These are phyloP conservation scores for peach (Prunus persica) DNA, from an alignment of 306 rosid genomes.

Conservation along the genomic window DNA sequence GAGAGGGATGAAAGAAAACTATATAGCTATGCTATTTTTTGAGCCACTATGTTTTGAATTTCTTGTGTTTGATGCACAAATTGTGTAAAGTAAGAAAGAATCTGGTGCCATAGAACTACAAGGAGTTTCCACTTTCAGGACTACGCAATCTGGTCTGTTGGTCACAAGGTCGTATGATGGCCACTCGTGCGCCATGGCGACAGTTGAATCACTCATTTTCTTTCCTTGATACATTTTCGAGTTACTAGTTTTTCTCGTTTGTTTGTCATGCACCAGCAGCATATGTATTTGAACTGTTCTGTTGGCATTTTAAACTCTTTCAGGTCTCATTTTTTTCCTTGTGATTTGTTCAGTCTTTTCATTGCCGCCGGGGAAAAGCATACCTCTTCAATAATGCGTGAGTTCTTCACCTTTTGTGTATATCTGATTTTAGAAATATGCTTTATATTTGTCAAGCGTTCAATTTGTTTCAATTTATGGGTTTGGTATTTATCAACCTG, in stretches of 20 bases:
- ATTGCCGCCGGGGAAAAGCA: constrained; percentile 76
- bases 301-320: constrained; percentile 20
- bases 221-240: background rate
- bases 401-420: constrained; percentile 35
- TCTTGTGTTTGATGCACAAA: background rate
- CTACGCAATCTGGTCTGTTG: background rate
- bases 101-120: background rate
- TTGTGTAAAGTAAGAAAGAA: background rate
- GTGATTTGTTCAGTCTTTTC: constrained; percentile 52
- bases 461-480: background rate
- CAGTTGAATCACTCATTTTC: background rate
- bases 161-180: background rate
- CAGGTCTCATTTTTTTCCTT: constrained; percentile 20
- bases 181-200: background rate
- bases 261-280: background rate
- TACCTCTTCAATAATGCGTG: constrained; percentile 76
- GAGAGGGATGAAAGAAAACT: no score
- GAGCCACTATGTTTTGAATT: background rate
- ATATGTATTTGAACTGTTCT: constrained; percentile 18
- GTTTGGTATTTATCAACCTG: background rate
- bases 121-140: background rate
- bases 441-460: background rate
- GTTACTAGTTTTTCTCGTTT: constrained; percentile 19
- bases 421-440: background rate
- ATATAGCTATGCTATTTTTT: no score